A percentile compares a stretch with the other conserved stretches of the same genome.
Conservation (phyloP, 306 rosid species). For the Medicago lupulina region DNA sequence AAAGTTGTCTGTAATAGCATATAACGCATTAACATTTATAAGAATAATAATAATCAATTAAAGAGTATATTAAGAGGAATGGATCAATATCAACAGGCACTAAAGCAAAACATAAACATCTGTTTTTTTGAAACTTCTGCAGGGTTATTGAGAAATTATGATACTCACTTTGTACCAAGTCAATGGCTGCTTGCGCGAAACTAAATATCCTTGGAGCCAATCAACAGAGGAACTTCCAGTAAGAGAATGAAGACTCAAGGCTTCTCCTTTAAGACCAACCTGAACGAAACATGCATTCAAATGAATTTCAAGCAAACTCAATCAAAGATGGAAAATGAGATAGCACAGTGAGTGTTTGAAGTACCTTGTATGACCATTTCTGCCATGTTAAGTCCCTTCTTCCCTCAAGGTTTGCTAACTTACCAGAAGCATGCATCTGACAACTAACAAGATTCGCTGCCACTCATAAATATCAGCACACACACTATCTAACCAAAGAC, state of each 20-base stretch:
- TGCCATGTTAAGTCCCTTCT: constrained; percentile 96
- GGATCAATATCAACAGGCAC: not conserved
- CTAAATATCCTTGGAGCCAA: constrained; percentile 79
- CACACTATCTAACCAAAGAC: constrained; percentile 69
- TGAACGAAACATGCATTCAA: constrained; percentile 46
- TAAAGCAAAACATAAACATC: constrained; percentile 22
- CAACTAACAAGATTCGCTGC: constrained; percentile 89
- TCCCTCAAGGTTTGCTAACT: constrained; percentile 75
- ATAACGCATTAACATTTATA: constrained; percentile 1
- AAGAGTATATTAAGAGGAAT: not conserved
- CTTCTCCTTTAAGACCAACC: constrained; percentile 97
- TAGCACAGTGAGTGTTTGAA: constrained; percentile 15
- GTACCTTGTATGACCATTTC: constrained; percentile 98
- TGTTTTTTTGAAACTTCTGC: not conserved
- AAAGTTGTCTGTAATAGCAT: constrained; percentile 72
- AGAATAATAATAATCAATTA: not conserved
- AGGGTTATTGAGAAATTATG: constrained; percentile 30
- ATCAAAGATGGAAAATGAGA: constrained; percentile 14
- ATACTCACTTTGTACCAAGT: constrained; percentile 96
- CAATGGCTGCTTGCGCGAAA: constrained; percentile 76
- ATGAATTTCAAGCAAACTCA: constrained; percentile 42
- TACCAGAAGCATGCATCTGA: constrained; percentile 83
- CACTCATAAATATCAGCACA: constrained; percentile 94
- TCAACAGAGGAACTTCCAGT: constrained; percentile 95
- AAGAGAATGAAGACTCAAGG: constrained; percentile 86